Base-by-base conservation (phyloP, 495 filamentous ascomycete species). In the Rostrohypoxylon terebratum region DNA sequence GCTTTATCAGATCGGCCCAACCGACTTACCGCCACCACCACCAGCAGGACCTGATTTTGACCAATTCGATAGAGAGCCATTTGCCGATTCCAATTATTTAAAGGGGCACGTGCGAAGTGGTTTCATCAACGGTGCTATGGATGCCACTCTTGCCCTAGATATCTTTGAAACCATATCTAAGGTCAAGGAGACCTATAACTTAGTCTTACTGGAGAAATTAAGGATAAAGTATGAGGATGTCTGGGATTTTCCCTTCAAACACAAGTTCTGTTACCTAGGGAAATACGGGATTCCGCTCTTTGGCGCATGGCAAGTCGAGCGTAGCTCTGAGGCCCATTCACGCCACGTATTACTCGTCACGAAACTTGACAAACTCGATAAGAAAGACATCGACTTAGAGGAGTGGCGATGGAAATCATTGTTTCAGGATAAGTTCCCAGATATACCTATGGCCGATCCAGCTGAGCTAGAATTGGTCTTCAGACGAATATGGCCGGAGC, bases 281-380 rank as follows among this genome's bases (percentile, higher is more conserved):
- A 38, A 59, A 20, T 66, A 59, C 33, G 20, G 18, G 11, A n/a
- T 33, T 18, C 20, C 42, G 28, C 44, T 66, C 20, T 20, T n/a
- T 9, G 14, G 38, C 18, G 11, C 44, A 40, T 66, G 63, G 54
- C 45, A 55, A 25, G 58, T 68, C 28, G 38, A 44, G 6, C 47
- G 45, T 34, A 47, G n/a, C 8, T 18, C 28, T 10, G 18, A 36
- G 21, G 25, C 36, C 13, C 28, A 55, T 44, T 44, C 38, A 14
- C 16, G 38, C n/a, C 28, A 18, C 16, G 18, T n/a, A 14, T 6
- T 40, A 13, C 2, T 40, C 8, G 18, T 18, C 16, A 23, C 6
- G 5, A 58, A 14, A 20, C 36, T 57, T 11, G 9, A 14, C 28
- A 8, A 38, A 21, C 36, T 57, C 6, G 9, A 14, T 18, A 8